Conservation (phyloP, 2,329 filamentous ascomycete genomes). For the Penicillium oxalicum region DNA sequence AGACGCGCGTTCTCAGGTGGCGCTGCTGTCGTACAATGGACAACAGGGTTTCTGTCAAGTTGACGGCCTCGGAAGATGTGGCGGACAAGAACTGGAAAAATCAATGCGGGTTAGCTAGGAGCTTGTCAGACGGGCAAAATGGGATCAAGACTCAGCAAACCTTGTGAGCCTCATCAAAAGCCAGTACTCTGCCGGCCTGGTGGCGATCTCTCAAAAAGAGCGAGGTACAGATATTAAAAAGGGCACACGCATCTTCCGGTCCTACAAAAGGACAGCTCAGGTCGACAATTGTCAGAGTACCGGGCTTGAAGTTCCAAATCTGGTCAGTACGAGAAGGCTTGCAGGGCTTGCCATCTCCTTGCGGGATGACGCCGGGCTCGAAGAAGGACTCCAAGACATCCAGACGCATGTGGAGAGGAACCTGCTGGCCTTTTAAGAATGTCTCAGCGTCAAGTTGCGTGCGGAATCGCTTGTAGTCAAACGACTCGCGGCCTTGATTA, state of each 20-base stretch:
- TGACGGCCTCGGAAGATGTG: conserved; percentile 48
- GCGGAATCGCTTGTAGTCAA: conserved; percentile 46
- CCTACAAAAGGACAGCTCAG: conserved; percentile 67
- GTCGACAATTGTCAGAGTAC: conserved; percentile 61
- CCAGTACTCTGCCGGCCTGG: conserved; percentile 54
- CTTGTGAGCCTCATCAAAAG: conserved; percentile 74
- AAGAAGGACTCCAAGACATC: conserved; percentile 62
- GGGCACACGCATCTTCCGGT: conserved; percentile 58
- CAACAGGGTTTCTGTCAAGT: conserved; percentile 58
- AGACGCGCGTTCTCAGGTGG: conserved; percentile 59
- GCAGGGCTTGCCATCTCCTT: conserved; percentile 2
- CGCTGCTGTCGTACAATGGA: conserved; percentile 63
- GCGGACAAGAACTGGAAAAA: conserved; percentile 52
- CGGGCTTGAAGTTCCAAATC: conserved; percentile 35
- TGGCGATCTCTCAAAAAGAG: conserved; percentile 56
- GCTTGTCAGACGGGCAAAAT: too few relatives aligned
- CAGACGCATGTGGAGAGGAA: conserved; percentile 55
- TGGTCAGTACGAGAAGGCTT: not conserved
- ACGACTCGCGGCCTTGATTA: conserved; percentile 27
- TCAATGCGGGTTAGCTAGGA: not conserved
- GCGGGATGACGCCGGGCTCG: conserved; percentile 20
- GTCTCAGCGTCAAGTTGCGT: conserved; percentile 28
- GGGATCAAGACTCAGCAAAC: conserved; percentile 23
- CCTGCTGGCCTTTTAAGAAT: conserved; percentile 47
- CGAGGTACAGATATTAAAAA: conserved; percentile 67